A percentile compares a stretch with the other conserved stretches of the same genome.
Conservation (phyloP, 192 early-diverging fungal genomes). For the Kappamyces sp. region DNA sequence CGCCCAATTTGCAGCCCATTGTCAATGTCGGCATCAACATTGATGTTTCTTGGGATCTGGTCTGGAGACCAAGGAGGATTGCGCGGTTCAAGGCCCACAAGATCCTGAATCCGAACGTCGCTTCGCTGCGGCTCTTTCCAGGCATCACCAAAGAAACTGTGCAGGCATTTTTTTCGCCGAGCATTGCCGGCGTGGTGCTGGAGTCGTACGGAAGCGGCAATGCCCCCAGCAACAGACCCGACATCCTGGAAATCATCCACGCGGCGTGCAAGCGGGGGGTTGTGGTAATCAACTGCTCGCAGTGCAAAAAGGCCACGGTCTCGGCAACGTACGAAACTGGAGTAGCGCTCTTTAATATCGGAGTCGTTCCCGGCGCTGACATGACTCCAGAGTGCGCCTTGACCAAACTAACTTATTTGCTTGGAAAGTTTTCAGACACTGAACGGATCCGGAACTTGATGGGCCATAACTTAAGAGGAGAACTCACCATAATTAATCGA, state of each 20-base stretch:
- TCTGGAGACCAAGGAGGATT: constrained; percentile 79
- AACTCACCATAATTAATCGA: constrained; percentile 70
- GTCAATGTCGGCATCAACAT: constrained; percentile 97
- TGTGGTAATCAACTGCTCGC: constrained; percentile 95
- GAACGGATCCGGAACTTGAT: constrained; percentile 67
- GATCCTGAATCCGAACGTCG: constrained; percentile 78
- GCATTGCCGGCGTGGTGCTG: constrained; percentile 84
- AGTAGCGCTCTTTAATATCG: constrained; percentile 69
- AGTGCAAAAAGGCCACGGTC: constrained; percentile 73
- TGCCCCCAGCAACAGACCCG: constrained; percentile 82
- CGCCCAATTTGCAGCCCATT: constrained; percentile 78
- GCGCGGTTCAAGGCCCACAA: constrained; percentile 81
- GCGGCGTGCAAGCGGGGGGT: constrained; percentile 90
- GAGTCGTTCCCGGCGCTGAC: constrained; percentile 85
- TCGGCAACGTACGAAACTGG: constrained; percentile 89
- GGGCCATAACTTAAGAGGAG: constrained; percentile 82
- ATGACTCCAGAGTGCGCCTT: constrained; percentile 96
- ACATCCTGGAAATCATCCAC: constrained; percentile 73
- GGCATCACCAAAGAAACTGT: constrained; percentile 88
- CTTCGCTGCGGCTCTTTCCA: constrained; percentile 85
- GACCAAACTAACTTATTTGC: constrained; percentile 89
- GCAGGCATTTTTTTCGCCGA: constrained; percentile 75
- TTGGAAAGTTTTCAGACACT: constrained; percentile 67
- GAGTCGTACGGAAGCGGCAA: constrained; percentile 98
- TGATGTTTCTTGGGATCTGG: constrained; percentile 84